A percentile compares a stretch with the other conserved stretches of the same genome.
phyloP scores from a whole-genome alignment of 164 flowering plant genomes.

The Berberis thunbergii region DNA sequence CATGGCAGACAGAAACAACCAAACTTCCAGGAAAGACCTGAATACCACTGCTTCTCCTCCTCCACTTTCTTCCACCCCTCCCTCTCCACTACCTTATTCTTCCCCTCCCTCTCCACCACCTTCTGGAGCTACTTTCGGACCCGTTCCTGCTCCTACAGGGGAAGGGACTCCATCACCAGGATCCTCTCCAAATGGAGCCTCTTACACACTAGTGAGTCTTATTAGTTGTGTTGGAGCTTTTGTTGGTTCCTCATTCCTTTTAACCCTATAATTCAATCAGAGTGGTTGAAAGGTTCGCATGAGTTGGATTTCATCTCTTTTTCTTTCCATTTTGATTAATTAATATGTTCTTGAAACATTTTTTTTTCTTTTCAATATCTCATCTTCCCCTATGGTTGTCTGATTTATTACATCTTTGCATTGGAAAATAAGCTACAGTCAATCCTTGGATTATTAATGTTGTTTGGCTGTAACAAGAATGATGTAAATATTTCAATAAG shows the following conservation, averaged over 20 bases:
- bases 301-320: constrained; percentile 3
- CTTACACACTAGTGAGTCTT: constrained; percentile 18
- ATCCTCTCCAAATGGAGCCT: constrained; percentile 32
- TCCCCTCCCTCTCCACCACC: constrained; percentile 16
- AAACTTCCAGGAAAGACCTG: constrained; percentile 9
- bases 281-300: constrained; percentile 1
- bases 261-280: constrained; percentile 16
- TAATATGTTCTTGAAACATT: no score
- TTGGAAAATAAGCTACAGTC: no score
- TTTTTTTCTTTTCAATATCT: no score
- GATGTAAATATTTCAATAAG: no score
- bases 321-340: no score
- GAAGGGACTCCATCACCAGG: constrained; percentile 30
- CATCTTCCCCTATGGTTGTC: no score
- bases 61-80: not conserved
- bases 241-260: constrained; percentile 31
- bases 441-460: no score
- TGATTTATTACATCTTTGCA: no score
- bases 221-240: constrained; percentile 33
- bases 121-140: constrained; percentile 12
- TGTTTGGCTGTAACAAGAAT: no score
- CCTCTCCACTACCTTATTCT: not conserved
- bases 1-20: constrained; percentile 54
- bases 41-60: constrained; percentile 14
- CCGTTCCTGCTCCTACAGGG: constrained; percentile 40